Percentiles rank a stretch among this genome's conserved stretches.
These are phyloP conservation scores for Sordariomycetes sp. DNA, from an alignment of 2,329 filamentous ascomycete species.

Conservation along the genomic window DNA sequence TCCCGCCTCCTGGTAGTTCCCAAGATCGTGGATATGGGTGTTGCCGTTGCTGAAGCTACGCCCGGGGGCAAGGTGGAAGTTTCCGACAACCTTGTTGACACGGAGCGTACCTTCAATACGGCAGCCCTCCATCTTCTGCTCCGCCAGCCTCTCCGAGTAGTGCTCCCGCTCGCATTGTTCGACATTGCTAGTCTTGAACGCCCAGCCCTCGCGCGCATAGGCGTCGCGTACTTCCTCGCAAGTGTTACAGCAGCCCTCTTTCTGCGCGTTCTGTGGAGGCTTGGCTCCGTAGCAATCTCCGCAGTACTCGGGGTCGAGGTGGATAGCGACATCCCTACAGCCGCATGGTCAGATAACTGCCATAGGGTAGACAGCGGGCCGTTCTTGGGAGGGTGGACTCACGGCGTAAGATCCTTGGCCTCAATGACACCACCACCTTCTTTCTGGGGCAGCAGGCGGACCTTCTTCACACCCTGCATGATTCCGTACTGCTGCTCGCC, in stretches of 20 bases:
- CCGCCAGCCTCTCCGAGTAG: constrained; percentile 79
- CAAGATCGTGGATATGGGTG: constrained; percentile 94
- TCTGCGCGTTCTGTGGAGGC: constrained; percentile 58
- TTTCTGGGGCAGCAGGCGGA: constrained; percentile 60
- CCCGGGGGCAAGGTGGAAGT: constrained; percentile 96
- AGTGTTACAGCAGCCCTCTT: constrained; percentile 90
- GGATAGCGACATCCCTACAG: constrained; percentile 54
- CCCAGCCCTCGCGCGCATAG: constrained; percentile 83
- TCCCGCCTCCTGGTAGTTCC: constrained; percentile 77
- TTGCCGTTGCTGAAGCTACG: constrained; percentile 94
- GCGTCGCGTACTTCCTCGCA: constrained; percentile 95
- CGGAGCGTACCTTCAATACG: constrained; percentile 84
- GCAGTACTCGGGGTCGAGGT: constrained; percentile 88
- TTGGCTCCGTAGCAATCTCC: constrained; percentile 85
- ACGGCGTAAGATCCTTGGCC: constrained; percentile 56
- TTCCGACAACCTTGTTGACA: constrained; percentile 97
- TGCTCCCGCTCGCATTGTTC: constrained; percentile 95
- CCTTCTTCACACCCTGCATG: constrained; percentile 84
- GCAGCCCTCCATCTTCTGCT: constrained; percentile 84
- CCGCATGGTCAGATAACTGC: not conserved
- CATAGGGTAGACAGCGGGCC: not conserved
- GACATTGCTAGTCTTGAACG: constrained; percentile 83
- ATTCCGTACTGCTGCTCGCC: constrained; percentile 94
- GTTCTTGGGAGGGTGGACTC: constrained; percentile 18
- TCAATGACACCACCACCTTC: constrained; percentile 73